These are phyloP conservation scores for Linnemannia zychae DNA, from an alignment of 192 early-diverging fungal species.

Conservation along the genomic window DNA sequence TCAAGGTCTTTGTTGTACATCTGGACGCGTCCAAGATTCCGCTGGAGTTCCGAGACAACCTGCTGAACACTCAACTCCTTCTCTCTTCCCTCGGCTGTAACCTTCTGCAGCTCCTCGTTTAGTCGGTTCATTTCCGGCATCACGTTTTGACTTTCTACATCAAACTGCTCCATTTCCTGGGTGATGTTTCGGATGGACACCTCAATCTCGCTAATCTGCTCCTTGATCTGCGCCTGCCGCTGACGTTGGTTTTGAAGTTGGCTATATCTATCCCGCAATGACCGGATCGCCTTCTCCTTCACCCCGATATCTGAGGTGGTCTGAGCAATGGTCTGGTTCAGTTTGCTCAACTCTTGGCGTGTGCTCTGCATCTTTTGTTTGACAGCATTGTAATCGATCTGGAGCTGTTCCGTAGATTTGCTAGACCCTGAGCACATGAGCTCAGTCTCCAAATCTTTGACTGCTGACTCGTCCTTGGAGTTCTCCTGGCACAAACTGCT, in stretches of 20 bases:
- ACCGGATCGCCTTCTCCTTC: slow-evolving; percentile 68
- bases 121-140: slow-evolving; percentile 38
- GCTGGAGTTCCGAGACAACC: slow-evolving; percentile 46
- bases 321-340: slow-evolving; percentile 69
- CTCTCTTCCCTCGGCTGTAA: slow-evolving; percentile 6
- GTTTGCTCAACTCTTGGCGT: slow-evolving; percentile 45
- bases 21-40: slow-evolving; percentile 41
- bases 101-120: slow-evolving; percentile 19
- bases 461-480: slow-evolving; percentile 1
- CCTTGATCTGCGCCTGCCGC: slow-evolving; percentile 46
- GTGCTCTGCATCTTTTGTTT: slow-evolving; percentile 60
- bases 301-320: slow-evolving; percentile 62
- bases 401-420: slow-evolving; percentile 77
- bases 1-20: slow-evolving; percentile 54
- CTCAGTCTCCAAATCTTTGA: slow-evolving; percentile 58
- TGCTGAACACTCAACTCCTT: slow-evolving; percentile 35
- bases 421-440: slow-evolving; percentile 69
- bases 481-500: slow-evolving; percentile 20
- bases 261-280: slow-evolving; percentile 51
- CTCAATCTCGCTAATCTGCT: slow-evolving; percentile 63
- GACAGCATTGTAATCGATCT: slow-evolving; percentile 66
- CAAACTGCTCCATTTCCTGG: slow-evolving; percentile 43
- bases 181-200: slow-evolving; percentile 22
- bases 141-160: slow-evolving; percentile 18
- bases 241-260: slow-evolving; percentile 57